phyloP scores from a whole-genome alignment of 2,329 filamentous ascomycete genomes.

The Fusarium caatingaense region DNA sequence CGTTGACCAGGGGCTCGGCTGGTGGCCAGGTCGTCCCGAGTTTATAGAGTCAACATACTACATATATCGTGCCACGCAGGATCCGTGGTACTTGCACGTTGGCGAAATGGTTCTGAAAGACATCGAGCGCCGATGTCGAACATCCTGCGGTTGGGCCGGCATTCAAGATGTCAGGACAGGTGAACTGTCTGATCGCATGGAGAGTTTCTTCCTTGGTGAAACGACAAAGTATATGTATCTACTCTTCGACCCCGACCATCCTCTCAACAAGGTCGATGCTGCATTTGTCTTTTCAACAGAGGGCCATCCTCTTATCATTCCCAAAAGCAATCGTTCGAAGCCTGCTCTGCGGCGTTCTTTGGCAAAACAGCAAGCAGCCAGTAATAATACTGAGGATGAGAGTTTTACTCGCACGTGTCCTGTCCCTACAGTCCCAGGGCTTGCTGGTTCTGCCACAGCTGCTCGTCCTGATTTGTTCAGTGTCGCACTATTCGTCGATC shows the following conservation, averaged over 20 bases:
- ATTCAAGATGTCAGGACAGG: slow-evolving; percentile 84
- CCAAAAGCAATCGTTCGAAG: slow-evolving; percentile 53
- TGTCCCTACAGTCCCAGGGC: slow-evolving; percentile 64
- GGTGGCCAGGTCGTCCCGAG: slow-evolving; percentile 96
- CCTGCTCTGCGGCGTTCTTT: slow-evolving; percentile 9
- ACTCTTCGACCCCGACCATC: slow-evolving; percentile 86
- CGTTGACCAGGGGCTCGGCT: slow-evolving; percentile 87
- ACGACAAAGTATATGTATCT: slow-evolving; percentile 96
- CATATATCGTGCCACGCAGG: slow-evolving; percentile 90
- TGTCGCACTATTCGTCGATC: slow-evolving; percentile 83
- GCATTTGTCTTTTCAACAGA: slow-evolving; percentile 96
- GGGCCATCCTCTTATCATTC: slow-evolving; percentile 91
- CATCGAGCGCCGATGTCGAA: slow-evolving; percentile 88
- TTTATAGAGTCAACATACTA: slow-evolving; percentile 98
- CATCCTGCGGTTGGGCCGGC: slow-evolving; percentile 92
- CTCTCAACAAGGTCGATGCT: slow-evolving; percentile 86
- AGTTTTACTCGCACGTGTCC: slow-evolving; percentile 74
- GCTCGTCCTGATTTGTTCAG: slow-evolving; percentile 87
- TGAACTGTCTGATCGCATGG: slow-evolving; percentile 93
- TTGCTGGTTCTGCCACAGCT: slow-evolving; percentile 83
- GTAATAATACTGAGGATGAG: slow-evolving; percentile 55
- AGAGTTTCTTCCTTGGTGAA: slow-evolving; percentile 97
- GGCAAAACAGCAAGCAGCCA: slow-evolving; percentile 27
- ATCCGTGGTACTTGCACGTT: slow-evolving; percentile 96
- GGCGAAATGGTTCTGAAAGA: slow-evolving; percentile 95